Evolutionary conservation across 345 rosid genomes (phyloP).

Genomic region (Geranium brycei): DNA sequence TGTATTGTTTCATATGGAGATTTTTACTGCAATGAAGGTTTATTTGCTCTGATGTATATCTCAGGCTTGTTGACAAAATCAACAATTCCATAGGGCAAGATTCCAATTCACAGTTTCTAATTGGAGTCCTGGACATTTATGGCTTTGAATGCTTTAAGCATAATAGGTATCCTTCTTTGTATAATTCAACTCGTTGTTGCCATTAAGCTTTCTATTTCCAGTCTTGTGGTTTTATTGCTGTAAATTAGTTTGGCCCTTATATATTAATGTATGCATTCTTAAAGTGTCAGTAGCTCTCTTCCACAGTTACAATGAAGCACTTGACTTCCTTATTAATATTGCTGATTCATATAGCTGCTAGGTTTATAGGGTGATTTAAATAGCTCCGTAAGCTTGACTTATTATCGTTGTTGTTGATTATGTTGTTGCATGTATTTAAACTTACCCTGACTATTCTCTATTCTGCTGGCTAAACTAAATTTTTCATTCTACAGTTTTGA

Average conservation of each 20-base stretch:
- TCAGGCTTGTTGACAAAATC: slow-evolving; percentile 90
- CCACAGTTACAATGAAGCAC: background rate
- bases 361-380: background rate
- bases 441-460: background rate
- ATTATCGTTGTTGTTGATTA: background rate
- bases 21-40: slow-evolving; percentile 1
- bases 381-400: background rate
- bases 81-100: slow-evolving; percentile 94
- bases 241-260: too few species aligned
- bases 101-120: slow-evolving; percentile 47
- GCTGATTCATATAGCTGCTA: background rate
- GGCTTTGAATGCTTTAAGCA: slow-evolving; percentile 91
- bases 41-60: slow-evolving; percentile 11
- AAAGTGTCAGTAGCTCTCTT: background rate
- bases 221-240: background rate
- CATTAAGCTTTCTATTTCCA: background rate
- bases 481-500: slow-evolving; percentile 58
- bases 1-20: background rate
- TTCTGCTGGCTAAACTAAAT: slow-evolving; percentile 3
- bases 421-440: background rate
- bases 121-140: slow-evolving; percentile 94
- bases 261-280: background rate
- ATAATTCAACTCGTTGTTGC: background rate
- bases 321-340: background rate
- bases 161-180: slow-evolving; percentile 46